These are phyloP conservation scores for Coriaria nepalensis DNA, from an alignment of 306 rosid genomes.

Conservation along the genomic window DNA sequence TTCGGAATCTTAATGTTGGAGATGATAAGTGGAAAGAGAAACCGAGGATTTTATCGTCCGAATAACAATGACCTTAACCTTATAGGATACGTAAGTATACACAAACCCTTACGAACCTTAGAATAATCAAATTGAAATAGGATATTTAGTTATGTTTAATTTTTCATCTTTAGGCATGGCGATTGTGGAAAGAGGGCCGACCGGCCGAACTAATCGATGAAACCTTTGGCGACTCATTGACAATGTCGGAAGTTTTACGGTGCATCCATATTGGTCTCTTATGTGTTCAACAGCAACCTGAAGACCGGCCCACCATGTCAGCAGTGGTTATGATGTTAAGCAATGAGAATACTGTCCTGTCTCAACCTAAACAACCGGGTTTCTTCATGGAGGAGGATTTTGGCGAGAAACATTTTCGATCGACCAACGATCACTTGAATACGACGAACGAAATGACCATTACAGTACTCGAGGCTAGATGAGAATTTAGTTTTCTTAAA, in stretches of 20 bases:
- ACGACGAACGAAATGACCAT: not conserved
- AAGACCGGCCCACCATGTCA: slow-evolving; percentile 50
- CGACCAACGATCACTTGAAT: too few relatives aligned
- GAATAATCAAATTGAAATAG: not conserved
- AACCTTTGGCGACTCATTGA: slow-evolving; percentile 6
- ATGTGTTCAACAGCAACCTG: slow-evolving; percentile 36
- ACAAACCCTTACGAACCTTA: too few relatives aligned
- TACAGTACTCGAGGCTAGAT: not conserved
- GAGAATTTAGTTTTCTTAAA: too few relatives aligned
- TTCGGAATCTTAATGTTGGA: too few relatives aligned
- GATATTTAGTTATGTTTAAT: not conserved
- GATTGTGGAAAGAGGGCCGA: slow-evolving; percentile 22
- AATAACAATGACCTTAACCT: slow-evolving; percentile 17
- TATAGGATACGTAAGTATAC: slow-evolving; percentile 28
- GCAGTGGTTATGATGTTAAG: slow-evolving; percentile 36
- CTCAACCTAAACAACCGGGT: slow-evolving; percentile 36
- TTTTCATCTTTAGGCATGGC: slow-evolving; percentile 22
- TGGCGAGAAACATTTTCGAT: slow-evolving; percentile 1
- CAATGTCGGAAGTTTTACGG: slow-evolving; percentile 16
- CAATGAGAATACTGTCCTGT: slow-evolving; percentile 20
- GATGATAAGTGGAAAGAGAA: too few relatives aligned
- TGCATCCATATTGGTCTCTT: slow-evolving; percentile 40
- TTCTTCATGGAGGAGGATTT: slow-evolving; percentile 9
- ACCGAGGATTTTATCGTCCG: slow-evolving; percentile 9
- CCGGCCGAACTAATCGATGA: slow-evolving; percentile 13